Evolutionary conservation across 2,329 filamentous ascomycete species (phyloP), one percentile per base, ranked within the genome.

Genomic region (Pestalotiopsis sp.): DNA sequence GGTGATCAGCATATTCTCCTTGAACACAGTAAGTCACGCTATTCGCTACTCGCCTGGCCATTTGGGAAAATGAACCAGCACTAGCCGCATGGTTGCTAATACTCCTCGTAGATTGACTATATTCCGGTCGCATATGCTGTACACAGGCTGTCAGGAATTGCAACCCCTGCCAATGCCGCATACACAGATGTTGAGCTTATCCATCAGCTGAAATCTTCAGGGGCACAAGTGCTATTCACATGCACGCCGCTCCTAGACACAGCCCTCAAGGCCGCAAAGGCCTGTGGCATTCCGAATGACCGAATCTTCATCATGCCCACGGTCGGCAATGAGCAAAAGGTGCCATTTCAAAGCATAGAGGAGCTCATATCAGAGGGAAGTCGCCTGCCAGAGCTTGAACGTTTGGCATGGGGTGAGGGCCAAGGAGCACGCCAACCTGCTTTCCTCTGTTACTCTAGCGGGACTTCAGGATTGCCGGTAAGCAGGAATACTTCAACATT

Each of bases 391-490:
- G 76, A 81, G 58, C 74, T 90, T n/a, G 84, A 88, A 57, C 77
- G 81, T 4, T 76, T 90, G 68, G 80, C 81, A 39, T 91, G 89
- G 89, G 74, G 80, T 3, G 82, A 82, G 59, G 90, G 90, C 0
- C 86, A 91, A 70, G 90, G 88, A 4, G 85, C 86, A 61, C 86
- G 86, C 68, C 88, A 89, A 72, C 88, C 88, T 7, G 90, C 92
- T 0, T 93, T 92, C 74, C 82, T 94, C 66, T 93, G 91, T 80
- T 93, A 92, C 76, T 92, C 90, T 0, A 92, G 89, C 74, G 92
- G 92, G 9, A 94, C 92, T 2, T 92, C 91, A 4, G 92, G 92
- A 3, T 79, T 93, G 59, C 91, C 91, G 36, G 89, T 90, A 81
- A 77, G 75, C 76, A 36, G 12, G 17, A 45, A 39, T 14, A 36